A percentile compares a stretch with the other conserved stretches of the same genome.
Conservation (phyloP, 352 stramenopile genomes). For the Aphanomyces astaci region DNA sequence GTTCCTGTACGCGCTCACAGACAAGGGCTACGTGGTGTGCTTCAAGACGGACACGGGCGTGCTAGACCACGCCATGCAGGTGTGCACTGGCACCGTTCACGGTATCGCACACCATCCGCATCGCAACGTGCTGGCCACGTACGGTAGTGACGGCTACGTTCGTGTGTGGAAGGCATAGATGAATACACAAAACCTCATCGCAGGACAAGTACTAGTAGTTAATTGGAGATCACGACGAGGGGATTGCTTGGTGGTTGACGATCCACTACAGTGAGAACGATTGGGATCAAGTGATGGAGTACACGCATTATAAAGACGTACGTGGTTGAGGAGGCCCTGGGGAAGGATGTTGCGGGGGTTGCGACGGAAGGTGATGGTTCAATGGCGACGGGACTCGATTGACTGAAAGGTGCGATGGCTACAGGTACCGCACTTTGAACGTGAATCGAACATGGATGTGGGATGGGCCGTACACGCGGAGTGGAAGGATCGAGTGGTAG, state of each 20-base stretch:
- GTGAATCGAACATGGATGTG: no score
- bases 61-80: conserved; percentile 71
- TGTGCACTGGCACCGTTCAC: conserved; percentile 71
- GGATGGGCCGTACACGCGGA: not conserved
- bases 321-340: not conserved
- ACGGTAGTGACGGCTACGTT: conserved; percentile 77
- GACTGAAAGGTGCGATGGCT: not conserved
- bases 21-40: conserved; percentile 73
- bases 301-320: no score
- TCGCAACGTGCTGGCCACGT: conserved; percentile 84
- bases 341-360: not conserved
- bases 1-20: conserved; percentile 80
- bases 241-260: no score
- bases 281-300: no score
- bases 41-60: conserved; percentile 49
- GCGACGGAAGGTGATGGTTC: no score
- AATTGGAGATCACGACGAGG: not conserved
- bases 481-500: not conserved
- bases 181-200: no score
- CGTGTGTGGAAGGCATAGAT: conserved; percentile 70
- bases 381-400: not conserved
- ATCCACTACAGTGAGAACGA: no score
- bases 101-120: conserved; percentile 82
- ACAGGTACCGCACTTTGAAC: no score
- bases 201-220: no score